Base-by-base conservation (phyloP, 148 eudicot genomes). In the Spergularia bocconei region DNA sequence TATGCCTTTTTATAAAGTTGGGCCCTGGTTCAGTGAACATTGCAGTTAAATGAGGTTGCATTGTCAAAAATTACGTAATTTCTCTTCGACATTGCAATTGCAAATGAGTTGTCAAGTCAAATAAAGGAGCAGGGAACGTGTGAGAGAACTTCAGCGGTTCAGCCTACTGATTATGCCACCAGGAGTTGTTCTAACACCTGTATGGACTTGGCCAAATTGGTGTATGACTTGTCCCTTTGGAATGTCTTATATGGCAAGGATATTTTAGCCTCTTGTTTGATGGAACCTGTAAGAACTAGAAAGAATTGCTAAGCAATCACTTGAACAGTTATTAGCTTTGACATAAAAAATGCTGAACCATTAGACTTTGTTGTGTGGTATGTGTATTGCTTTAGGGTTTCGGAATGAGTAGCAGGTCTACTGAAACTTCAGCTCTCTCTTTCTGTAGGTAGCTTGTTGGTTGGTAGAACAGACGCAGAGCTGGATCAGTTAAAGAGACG, bases 401-500 rank as follows among this genome's bases (percentile, higher is more conserved):
- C 41, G 16, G 33, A 33, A 66, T 74, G 47, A 29, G 21, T 58
- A 54, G 48, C 36, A 8, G 2, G 55, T 39, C 39, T 38, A 11
- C 2, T 54, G 44, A 65, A 44, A 61, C 64, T 74, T 14, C 21
- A 38, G 73, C 23, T 71, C 69, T 66, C 76, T 47, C 68, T 21
- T 23, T 78, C n/a, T 70, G 70, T 71, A 91, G 96, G 98, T 75
- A 95, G 98, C 87, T 80, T 95, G 86, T 83, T 95, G 74, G 76
- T 95, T 80, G 93, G 97, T 78, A 90, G 80, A 78, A 90, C 91
- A 2, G 76, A 80, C 2, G 77, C 84, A 21, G 90, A 92, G 48
- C 74, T 81, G 21, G 72, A 75, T 58, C 75, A 79, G 68, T 82
- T 92, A 76, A 87, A 85, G 79, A 81, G 53, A 39, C 86, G 76